Conservation (phyloP, 257 asterid species). For the Verbena officinalis region DNA sequence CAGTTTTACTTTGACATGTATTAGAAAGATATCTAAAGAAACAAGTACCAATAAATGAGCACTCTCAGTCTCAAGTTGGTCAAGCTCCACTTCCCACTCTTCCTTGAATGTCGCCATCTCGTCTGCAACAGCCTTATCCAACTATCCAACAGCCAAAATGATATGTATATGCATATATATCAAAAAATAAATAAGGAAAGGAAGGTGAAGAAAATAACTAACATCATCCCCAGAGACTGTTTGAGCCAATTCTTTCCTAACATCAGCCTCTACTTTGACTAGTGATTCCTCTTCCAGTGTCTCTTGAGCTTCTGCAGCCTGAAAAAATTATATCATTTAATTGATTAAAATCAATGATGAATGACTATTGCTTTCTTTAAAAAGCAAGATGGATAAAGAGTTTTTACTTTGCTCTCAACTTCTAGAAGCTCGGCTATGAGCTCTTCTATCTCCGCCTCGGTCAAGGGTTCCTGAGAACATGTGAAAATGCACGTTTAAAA, state of each 20-base stretch:
- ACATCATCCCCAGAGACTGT: constrained; percentile 71
- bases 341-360: constrained; percentile 18
- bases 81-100: constrained; percentile 88
- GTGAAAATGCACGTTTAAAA: neutral
- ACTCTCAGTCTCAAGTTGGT: constrained; percentile 88
- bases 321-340: constrained; percentile 30
- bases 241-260: constrained; percentile 78
- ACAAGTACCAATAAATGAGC: constrained; percentile 70
- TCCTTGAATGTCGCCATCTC: constrained; percentile 83
- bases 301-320: constrained; percentile 99
- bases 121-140: constrained; percentile 77
- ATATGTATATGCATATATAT: too few relatives aligned
- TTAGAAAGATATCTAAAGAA: constrained; percentile 13
- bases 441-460: constrained; percentile 84
- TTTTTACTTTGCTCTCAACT: constrained; percentile 80
- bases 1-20: neutral
- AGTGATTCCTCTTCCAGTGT: constrained; percentile 87
- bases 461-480: constrained; percentile 73
- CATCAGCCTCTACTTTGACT: constrained; percentile 78
- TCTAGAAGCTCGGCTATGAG: constrained; percentile 85
- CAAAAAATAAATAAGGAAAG: neutral
- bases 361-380: constrained; percentile 1
- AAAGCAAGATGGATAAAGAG: constrained; percentile 13
- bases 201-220: neutral
- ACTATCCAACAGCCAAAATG: constrained; percentile 41